phyloP scores from a whole-genome alignment of 176 grass and related monocot species.

The Microstegium vimineum region DNA sequence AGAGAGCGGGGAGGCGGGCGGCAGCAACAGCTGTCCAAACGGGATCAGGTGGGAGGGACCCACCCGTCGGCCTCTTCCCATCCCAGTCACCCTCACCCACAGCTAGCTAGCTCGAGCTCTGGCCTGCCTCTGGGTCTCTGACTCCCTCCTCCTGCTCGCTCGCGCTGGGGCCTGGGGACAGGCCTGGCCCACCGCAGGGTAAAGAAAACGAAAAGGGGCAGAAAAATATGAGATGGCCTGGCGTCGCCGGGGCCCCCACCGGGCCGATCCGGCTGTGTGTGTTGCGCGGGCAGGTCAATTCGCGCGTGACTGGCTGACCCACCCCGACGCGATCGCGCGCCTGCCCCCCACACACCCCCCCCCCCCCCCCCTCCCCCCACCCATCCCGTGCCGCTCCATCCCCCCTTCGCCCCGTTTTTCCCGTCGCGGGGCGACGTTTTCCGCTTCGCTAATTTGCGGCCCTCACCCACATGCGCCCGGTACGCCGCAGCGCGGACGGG shows the following conservation, averaged over 20 bases:
- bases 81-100: constrained; percentile 27
- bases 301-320: constrained; percentile 17
- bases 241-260: neutral
- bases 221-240: neutral
- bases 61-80: constrained; percentile 18
- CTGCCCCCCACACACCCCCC: no score
- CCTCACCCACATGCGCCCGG: neutral
- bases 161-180: constrained; percentile 32
- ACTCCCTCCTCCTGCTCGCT: neutral
- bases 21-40: constrained; percentile 58
- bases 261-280: neutral
- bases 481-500: no score
- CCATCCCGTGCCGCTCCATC: neutral
- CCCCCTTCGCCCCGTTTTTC: neutral
- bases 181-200: neutral
- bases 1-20: neutral
- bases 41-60: constrained; percentile 57
- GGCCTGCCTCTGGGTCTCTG: constrained; percentile 33
- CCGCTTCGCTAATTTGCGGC: neutral
- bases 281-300: constrained; percentile 3
- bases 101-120: neutral
- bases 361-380: no score
- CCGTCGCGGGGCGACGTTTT: neutral
- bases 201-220: constrained; percentile 17
- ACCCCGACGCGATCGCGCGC: constrained; percentile 11